These are phyloP conservation scores for Leishmania major DNA, from an alignment of 208 protist genomes.

Conservation along the genomic window DNA sequence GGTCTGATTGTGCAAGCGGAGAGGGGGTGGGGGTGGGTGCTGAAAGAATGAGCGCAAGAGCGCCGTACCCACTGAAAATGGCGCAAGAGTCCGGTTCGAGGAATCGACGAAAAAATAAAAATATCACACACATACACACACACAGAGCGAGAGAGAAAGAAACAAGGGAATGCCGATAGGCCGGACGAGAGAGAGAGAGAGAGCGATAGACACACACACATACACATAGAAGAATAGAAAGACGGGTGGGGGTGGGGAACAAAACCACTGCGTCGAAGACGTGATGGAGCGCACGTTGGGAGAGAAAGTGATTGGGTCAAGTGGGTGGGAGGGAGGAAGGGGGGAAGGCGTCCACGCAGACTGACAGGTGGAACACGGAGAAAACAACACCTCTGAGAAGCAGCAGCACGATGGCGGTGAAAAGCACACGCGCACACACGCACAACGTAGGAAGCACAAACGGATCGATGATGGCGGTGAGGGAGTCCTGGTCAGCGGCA, in stretches of 20 bases:
- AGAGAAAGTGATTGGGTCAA: neutral
- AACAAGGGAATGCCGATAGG: neutral
- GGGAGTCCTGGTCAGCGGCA: neutral
- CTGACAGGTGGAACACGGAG: neutral
- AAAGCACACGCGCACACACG: neutral
- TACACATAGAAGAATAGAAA: neutral
- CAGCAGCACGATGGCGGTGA: neutral
- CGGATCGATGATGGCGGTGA: neutral
- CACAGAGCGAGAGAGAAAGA: neutral
- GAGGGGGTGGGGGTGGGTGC: neutral
- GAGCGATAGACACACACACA: neutral
- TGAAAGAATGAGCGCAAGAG: neutral
- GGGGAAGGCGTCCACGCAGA: neutral
- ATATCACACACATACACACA: conserved; percentile 1
- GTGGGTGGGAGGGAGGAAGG: neutral
- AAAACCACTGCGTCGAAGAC: neutral
- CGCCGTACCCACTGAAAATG: neutral
- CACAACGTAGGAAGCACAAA: neutral
- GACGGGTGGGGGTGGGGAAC: neutral
- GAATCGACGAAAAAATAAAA: neutral
- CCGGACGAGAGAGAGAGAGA: neutral
- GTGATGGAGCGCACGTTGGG: neutral
- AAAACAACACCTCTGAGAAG: neutral
- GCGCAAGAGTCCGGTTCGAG: neutral
- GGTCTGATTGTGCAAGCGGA: neutral